A percentile compares a stretch with the other conserved stretches of the same genome.
Evolutionary conservation across 768 basidiomycete genomes (phyloP).

Genomic region (Pleurotus sapidus): DNA sequence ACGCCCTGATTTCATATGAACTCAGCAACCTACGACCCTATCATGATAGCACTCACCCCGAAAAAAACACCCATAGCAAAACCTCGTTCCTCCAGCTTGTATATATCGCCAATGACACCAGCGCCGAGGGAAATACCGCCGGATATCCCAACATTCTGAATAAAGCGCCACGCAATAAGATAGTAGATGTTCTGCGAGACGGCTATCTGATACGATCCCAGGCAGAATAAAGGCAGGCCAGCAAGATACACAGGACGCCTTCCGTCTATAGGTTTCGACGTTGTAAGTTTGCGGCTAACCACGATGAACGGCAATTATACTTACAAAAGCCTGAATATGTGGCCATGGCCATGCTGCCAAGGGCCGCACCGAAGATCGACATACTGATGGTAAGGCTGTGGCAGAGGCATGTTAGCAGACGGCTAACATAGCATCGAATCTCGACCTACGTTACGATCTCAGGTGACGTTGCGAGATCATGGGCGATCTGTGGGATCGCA

Average conservation of each 20-base stretch:
- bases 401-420: not conserved
- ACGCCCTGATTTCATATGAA: slow-evolving; percentile 31
- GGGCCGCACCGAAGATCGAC: slow-evolving; percentile 41
- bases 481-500: slow-evolving; percentile 69
- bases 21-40: too few species aligned
- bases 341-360: slow-evolving; percentile 50
- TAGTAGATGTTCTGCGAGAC: slow-evolving; percentile 35
- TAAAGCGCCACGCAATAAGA: slow-evolving; percentile 59
- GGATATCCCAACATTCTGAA: slow-evolving; percentile 65
- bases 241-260: slow-evolving; percentile 58
- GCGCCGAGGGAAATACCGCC: slow-evolving; percentile 52
- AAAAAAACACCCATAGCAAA: slow-evolving; percentile 60
- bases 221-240: slow-evolving; percentile 53
- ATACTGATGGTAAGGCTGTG: slow-evolving; percentile 49
- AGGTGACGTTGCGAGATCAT: slow-evolving; percentile 56
- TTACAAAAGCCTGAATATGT: slow-evolving; percentile 49
- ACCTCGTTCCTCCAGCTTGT: slow-evolving; percentile 58
- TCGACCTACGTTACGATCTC: slow-evolving; percentile 50
- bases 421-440: not conserved
- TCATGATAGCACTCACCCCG: slow-evolving; percentile 29
- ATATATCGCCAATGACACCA: slow-evolving; percentile 66
- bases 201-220: slow-evolving; percentile 62
- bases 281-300: too few species aligned
- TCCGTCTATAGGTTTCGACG: slow-evolving; percentile 47
- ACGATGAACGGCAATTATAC: not conserved